Evolutionary conservation across 441 rosid genomes (phyloP).

Genomic region (Bruguiera hainesii): DNA sequence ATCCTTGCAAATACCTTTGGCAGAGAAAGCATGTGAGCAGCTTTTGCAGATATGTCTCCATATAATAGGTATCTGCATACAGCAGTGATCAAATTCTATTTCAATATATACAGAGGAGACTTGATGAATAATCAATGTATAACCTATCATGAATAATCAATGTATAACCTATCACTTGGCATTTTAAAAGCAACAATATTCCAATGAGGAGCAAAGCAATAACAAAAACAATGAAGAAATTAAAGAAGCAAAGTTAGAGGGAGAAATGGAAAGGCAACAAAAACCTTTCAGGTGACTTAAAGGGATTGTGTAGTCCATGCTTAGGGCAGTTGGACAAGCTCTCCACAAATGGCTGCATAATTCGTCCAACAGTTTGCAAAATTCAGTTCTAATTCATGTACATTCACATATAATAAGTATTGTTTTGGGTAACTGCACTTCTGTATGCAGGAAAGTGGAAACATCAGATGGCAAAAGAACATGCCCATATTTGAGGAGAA

Average conservation of each 20-base stretch:
- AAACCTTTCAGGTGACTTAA: conserved; percentile 94
- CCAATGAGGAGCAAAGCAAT: neutral
- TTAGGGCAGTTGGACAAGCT: conserved; percentile 92
- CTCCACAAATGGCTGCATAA: conserved; percentile 81
- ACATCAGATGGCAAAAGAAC: neutral
- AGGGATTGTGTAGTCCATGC: conserved; percentile 97
- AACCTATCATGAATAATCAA: neutral
- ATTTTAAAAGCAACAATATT: neutral
- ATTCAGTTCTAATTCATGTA: neutral
- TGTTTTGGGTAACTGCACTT: too few species aligned
- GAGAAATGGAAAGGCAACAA: conserved; percentile 10
- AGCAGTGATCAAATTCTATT: neutral
- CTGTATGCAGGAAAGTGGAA: neutral
- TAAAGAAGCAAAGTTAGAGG: conserved; percentile 3
- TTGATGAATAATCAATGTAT: neutral
- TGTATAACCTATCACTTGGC: neutral
- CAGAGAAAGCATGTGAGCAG: conserved; percentile 78
- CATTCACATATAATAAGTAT: too few species aligned
- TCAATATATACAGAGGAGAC: neutral
- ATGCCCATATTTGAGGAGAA: neutral
- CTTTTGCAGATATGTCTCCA: conserved; percentile 84
- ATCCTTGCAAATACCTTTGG: conserved; percentile 55
- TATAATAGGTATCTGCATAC: conserved; percentile 76
- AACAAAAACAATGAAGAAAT: neutral
- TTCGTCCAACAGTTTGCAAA: conserved; percentile 19